Evolutionary conservation across 345 rosid genomes (phyloP).

Genomic region (Turritis glabra): DNA sequence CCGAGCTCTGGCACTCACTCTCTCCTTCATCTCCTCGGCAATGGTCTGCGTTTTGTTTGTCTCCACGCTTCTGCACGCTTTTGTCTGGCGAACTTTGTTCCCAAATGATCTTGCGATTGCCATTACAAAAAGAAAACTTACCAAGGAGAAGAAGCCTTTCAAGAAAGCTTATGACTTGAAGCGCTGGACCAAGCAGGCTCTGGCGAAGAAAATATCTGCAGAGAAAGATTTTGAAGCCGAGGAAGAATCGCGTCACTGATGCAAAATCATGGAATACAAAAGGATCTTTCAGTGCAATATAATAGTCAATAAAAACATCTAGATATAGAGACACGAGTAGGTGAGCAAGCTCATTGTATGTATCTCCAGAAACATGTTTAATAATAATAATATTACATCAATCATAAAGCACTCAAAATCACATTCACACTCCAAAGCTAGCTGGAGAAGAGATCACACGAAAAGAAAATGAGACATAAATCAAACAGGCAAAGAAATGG

Average conservation of each 20-base stretch:
- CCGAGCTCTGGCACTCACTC: conserved; percentile 66
- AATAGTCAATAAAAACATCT: neutral
- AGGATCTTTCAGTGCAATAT: neutral
- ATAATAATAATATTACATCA: conserved; percentile 29
- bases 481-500: conserved; percentile 54
- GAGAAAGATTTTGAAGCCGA: conserved; percentile 48
- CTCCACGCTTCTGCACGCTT: conserved; percentile 79
- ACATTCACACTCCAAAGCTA: conserved; percentile 23
- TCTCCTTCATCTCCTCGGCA: conserved; percentile 73
- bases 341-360: conserved; percentile 19
- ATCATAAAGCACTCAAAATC: conserved; percentile 13
- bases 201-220: conserved; percentile 45
- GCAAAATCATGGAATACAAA: conserved; percentile 19
- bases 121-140: conserved; percentile 65
- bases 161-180: conserved; percentile 60
- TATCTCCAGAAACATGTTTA: conserved; percentile 19
- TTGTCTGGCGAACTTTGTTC: conserved; percentile 69
- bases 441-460: conserved; percentile 21
- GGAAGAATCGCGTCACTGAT: conserved; percentile 41
- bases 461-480: neutral
- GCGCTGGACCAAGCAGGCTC: conserved; percentile 80
- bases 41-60: conserved; percentile 71
- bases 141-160: conserved; percentile 61
- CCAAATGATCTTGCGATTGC: conserved; percentile 93
- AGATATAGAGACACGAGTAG: conserved; percentile 17